Conservation (phyloP, 2,329 filamentous ascomycete genomes). For the Clathrospora elynae region DNA sequence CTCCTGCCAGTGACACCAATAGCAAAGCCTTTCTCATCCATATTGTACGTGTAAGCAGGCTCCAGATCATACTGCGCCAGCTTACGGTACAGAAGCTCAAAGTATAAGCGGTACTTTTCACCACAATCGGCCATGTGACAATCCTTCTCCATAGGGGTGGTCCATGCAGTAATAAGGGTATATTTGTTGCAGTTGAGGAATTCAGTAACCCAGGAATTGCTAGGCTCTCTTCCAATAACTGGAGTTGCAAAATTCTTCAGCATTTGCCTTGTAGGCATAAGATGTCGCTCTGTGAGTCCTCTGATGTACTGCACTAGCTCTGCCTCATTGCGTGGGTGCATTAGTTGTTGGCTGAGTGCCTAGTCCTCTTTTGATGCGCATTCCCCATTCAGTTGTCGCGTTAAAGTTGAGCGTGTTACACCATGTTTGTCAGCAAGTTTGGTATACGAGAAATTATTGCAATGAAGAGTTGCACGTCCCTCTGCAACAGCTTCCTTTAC, state of each 20-base stretch:
- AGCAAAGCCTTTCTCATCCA: too few relatives aligned
- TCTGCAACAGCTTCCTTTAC: not conserved
- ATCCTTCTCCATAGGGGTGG: not conserved
- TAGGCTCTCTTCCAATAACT: conserved; percentile 3
- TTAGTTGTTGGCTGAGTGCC: not conserved
- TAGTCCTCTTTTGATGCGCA: not conserved
- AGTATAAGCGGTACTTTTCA: not conserved
- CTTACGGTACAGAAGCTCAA: not conserved
- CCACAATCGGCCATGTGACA: not conserved
- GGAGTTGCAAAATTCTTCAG: not conserved
- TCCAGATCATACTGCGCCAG: not conserved
- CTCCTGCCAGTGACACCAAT: conserved; percentile 48
- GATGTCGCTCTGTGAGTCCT: conserved; percentile 1
- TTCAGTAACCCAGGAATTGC: not conserved
- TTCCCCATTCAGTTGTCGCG: not conserved
- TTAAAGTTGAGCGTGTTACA: not conserved
- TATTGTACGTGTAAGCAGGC: not conserved
- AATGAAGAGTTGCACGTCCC: not conserved
- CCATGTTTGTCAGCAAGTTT: not conserved
- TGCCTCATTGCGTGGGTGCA: not conserved
- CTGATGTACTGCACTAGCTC: conserved; percentile 2
- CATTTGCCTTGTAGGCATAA: conserved; percentile 2
- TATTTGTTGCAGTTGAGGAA: not conserved
- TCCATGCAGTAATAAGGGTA: not conserved
- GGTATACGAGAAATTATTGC: not conserved